Evolutionary conservation across 495 filamentous ascomycete species (phyloP).

Genomic region (Hypoxylon fragiforme): DNA sequence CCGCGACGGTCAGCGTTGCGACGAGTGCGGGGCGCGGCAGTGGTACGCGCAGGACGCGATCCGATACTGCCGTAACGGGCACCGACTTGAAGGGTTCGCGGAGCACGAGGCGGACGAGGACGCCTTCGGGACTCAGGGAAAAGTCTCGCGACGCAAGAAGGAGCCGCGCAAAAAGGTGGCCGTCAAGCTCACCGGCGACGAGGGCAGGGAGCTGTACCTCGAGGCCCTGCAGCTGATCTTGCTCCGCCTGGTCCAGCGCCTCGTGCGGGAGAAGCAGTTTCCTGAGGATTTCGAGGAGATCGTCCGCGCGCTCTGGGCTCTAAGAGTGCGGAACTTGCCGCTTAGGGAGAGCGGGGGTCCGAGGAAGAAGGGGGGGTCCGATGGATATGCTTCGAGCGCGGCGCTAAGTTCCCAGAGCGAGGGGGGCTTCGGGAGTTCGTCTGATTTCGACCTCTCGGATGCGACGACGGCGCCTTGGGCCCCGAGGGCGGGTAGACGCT

Average conservation of each 20-base stretch:
- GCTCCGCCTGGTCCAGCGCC: conserved; percentile 45
- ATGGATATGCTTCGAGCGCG: conserved; percentile 11
- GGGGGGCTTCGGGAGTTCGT: conserved; percentile 16
- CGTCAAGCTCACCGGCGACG: conserved; percentile 63
- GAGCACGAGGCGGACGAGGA: conserved; percentile 69
- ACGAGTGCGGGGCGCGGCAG: conserved; percentile 51
- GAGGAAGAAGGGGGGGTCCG: neutral
- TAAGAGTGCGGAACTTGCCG: conserved; percentile 47
- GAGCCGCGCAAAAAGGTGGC: conserved; percentile 59
- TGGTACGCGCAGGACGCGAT: conserved; percentile 55
- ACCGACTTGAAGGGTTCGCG: conserved; percentile 51
- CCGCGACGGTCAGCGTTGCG: conserved; percentile 47
- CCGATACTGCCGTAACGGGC: conserved; percentile 58
- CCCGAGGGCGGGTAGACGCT: conserved; percentile 34
- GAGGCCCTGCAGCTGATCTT: conserved; percentile 81
- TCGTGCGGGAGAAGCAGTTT: conserved; percentile 48
- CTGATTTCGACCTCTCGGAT: conserved; percentile 28
- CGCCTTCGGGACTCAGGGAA: conserved; percentile 68
- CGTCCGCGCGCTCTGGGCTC: conserved; percentile 55
- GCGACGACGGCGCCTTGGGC: conserved; percentile 32
- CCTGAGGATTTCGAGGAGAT: conserved; percentile 51
- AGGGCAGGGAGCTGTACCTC: conserved; percentile 76
- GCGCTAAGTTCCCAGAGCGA: conserved; percentile 48
- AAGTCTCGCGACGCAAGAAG: conserved; percentile 43
- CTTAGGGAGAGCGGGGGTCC: conserved; percentile 28